Evolutionary conservation across 2,329 filamentous ascomycete genomes (phyloP).

Genomic region (Colletotrichum costaricense): DNA sequence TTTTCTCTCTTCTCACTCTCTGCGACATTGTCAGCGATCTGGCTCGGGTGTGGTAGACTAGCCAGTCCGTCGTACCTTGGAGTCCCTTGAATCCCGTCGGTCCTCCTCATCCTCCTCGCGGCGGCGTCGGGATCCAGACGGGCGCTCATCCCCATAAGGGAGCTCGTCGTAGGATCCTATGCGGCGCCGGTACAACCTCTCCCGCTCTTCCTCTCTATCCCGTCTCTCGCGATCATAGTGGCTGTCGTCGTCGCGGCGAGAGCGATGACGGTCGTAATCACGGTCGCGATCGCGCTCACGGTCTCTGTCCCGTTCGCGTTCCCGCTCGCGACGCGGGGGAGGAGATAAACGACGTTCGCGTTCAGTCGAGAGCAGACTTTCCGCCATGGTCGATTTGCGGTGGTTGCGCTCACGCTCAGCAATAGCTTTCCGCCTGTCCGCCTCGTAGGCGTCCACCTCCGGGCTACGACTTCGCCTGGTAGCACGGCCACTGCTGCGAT

Average conservation of each 20-base stretch:
- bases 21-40: constrained; percentile 48
- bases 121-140: constrained; percentile 76
- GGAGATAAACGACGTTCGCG: constrained; percentile 57
- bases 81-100: constrained; percentile 72
- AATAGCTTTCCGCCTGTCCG: constrained; percentile 91
- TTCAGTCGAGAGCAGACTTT: constrained; percentile 62
- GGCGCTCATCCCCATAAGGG: constrained; percentile 84
- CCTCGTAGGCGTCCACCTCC: constrained; percentile 95
- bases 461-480: constrained; percentile 82
- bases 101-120: constrained; percentile 83
- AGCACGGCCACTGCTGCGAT: constrained; percentile 67
- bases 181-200: constrained; percentile 87
- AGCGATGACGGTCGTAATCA: constrained; percentile 63
- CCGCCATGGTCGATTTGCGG: constrained; percentile 80
- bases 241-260: constrained; percentile 71
- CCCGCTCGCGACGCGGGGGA: constrained; percentile 51
- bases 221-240: constrained; percentile 88
- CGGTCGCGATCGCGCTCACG: constrained; percentile 51
- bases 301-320: constrained; percentile 45
- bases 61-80: constrained; percentile 64
- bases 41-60: neutral
- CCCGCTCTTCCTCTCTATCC: constrained; percentile 89
- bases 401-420: constrained; percentile 95
- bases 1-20: constrained; percentile 69
- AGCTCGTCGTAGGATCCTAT: constrained; percentile 86